These are phyloP conservation scores for Thermomyces lanuginosus DNA, from an alignment of 2,329 filamentous ascomycete species.

Conservation along the genomic window DNA sequence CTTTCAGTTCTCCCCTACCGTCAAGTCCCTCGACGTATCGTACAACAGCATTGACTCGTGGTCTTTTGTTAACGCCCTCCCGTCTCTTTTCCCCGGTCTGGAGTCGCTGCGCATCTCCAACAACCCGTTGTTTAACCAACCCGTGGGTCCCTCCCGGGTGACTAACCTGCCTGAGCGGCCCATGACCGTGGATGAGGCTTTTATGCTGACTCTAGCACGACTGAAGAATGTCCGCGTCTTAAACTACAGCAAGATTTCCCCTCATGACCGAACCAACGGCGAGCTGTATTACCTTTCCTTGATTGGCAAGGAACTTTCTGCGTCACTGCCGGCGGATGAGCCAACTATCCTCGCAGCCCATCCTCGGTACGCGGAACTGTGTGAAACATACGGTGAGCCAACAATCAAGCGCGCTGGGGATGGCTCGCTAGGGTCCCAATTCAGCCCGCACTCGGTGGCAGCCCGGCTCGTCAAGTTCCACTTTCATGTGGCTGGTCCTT, in stretches of 20 bases:
- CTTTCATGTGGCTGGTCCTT: conserved; percentile 36
- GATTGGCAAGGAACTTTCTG: conserved; percentile 58
- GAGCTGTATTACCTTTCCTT: conserved; percentile 86
- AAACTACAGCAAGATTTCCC: conserved; percentile 43
- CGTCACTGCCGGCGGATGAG: conserved; percentile 26
- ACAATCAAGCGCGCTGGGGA: conserved; percentile 40
- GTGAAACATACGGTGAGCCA: conserved; percentile 58
- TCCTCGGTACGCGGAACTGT: conserved; percentile 57
- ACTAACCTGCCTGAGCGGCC: conserved; percentile 24
- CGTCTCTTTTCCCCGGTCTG: conserved; percentile 54
- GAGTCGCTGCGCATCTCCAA: conserved; percentile 61
- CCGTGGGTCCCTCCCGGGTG: conserved; percentile 17
- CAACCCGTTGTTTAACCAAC: conserved; percentile 62
- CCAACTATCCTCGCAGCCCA: conserved; percentile 45
- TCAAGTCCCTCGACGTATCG: conserved; percentile 56
- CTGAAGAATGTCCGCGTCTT: conserved; percentile 50
- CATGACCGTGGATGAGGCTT: conserved; percentile 55
- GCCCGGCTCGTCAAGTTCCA: conserved; percentile 51
- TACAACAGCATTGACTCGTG: conserved; percentile 55
- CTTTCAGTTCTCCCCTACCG: conserved; percentile 36
- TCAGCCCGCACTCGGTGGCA: conserved; percentile 68
- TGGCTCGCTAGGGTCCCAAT: conserved; percentile 10
- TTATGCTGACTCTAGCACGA: conserved; percentile 74
- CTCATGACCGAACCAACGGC: conserved; percentile 65
- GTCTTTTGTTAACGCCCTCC: conserved; percentile 56